These are phyloP conservation scores for Ustilago curta DNA, from an alignment of 1,284 basidiomycete species.

Conservation along the genomic window DNA sequence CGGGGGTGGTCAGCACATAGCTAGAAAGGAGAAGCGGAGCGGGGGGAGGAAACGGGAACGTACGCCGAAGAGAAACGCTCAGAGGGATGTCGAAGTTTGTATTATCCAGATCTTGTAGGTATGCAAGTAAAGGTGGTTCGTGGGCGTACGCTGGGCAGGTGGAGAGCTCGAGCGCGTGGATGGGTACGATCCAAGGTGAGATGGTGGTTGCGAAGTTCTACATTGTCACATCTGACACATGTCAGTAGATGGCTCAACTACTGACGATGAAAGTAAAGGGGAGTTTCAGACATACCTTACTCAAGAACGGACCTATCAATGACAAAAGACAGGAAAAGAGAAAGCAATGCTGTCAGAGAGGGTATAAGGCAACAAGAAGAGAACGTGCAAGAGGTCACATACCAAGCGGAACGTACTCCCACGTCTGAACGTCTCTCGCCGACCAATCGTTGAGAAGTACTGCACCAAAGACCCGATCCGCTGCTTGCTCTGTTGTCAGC, in stretches of 20 bases:
- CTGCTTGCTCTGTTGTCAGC: slow-evolving; percentile 35
- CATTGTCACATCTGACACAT: too few relatives aligned
- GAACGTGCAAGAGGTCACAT: background rate
- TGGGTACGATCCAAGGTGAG: slow-evolving; percentile 46
- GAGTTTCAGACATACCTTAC: slow-evolving; percentile 20
- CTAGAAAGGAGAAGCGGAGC: background rate
- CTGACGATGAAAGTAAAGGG: too few relatives aligned
- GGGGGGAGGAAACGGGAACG: background rate
- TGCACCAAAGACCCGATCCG: slow-evolving; percentile 48
- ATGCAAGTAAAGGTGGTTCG: slow-evolving; percentile 31
- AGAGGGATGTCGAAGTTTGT: slow-evolving; percentile 42
- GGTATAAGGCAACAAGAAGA: too few relatives aligned
- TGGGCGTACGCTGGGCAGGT: slow-evolving; percentile 26
- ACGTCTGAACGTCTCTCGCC: slow-evolving; percentile 51
- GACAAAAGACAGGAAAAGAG: background rate
- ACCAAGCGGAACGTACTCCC: slow-evolving; percentile 53
- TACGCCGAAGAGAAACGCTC: slow-evolving; percentile 24
- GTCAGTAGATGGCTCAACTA: too few relatives aligned
- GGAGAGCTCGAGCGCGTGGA: slow-evolving; percentile 42
- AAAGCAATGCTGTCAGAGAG: background rate
- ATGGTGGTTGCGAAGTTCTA: slow-evolving; percentile 53
- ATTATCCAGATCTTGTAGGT: slow-evolving; percentile 29
- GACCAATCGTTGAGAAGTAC: slow-evolving; percentile 62
- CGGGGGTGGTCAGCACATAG: background rate
- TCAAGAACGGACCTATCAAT: slow-evolving; percentile 28